These are phyloP conservation scores for Colletotrichum cereale DNA, from an alignment of 2,329 filamentous ascomycete genomes.

Conservation along the genomic window DNA sequence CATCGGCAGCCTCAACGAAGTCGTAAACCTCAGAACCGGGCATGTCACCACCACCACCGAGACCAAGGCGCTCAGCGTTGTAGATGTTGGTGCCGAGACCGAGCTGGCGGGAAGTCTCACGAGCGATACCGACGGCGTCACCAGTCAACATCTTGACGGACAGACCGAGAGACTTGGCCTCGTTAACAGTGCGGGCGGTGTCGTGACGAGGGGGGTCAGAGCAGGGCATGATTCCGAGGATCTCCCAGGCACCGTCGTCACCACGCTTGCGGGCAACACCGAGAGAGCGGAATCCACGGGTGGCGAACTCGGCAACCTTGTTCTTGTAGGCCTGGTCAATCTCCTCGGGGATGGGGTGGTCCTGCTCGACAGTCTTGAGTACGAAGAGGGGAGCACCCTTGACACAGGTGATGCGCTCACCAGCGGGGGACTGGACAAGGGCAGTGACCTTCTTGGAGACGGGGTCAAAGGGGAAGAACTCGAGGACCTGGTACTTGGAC, in stretches of 20 bases:
- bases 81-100: constrained; percentile 94
- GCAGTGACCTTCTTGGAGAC: constrained; percentile 94
- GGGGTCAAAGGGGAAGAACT: constrained; percentile 91
- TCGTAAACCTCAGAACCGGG: constrained; percentile 94
- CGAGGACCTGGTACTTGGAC: constrained; percentile 85
- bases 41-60: constrained; percentile 92
- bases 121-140: constrained; percentile 92
- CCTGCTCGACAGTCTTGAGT: constrained; percentile 87
- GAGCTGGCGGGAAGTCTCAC: constrained; percentile 91
- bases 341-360: constrained; percentile 81
- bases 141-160: constrained; percentile 97
- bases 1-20: constrained; percentile 95
- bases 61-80: constrained; percentile 91
- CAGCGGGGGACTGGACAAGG: constrained; percentile 84
- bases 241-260: constrained; percentile 82
- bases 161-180: constrained; percentile 88
- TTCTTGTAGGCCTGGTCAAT: constrained; percentile 90
- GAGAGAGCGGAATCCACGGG: constrained; percentile 92
- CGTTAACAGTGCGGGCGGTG: constrained; percentile 89
- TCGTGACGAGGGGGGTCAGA: constrained; percentile 92
- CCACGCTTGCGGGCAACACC: constrained; percentile 92
- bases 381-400: constrained; percentile 93
- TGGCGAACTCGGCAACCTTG: constrained; percentile 85
- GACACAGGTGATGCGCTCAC: constrained; percentile 87
- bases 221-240: constrained; percentile 95